Evolutionary conservation across 2,329 filamentous ascomycete genomes (phyloP).

Genomic region (Trichoderma cornu-damae): DNA sequence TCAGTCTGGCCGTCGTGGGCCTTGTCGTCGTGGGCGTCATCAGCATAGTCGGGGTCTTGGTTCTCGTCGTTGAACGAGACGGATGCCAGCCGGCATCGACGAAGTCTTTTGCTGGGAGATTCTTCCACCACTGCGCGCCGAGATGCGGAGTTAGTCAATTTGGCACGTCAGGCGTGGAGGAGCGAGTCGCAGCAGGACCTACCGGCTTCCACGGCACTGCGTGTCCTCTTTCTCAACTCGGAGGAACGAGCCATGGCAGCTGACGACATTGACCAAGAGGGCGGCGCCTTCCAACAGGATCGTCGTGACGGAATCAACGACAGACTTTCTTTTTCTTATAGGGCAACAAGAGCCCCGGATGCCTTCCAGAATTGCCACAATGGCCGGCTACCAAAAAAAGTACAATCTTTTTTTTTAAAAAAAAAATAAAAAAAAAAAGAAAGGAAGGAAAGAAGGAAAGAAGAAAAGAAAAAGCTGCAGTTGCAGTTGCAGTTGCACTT

Average conservation of each 20-base stretch:
- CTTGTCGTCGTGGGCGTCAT: slow-evolving; percentile 24
- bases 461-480: background rate
- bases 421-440: no score
- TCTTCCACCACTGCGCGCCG: slow-evolving; percentile 25
- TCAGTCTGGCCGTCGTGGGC: slow-evolving; percentile 41
- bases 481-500: background rate
- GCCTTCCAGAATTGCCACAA: background rate
- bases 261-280: background rate
- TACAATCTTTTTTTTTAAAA: no score
- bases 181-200: slow-evolving; percentile 20
- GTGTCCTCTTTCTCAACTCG: slow-evolving; percentile 34
- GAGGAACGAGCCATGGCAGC: slow-evolving; percentile 29
- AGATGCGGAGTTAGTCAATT: slow-evolving; percentile 6
- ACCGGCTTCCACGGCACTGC: slow-evolving; percentile 29
- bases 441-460: no score
- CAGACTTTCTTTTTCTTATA: background rate
- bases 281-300: slow-evolving; percentile 23
- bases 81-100: slow-evolving; percentile 39
- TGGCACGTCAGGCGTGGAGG: background rate
- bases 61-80: slow-evolving; percentile 62
- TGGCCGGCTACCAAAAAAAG: no score
- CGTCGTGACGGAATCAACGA: no score
- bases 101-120: slow-evolving; percentile 42
- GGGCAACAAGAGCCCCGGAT: background rate
- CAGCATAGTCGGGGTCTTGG: slow-evolving; percentile 41